phyloP scores from a whole-genome alignment of 2,329 filamentous ascomycete genomes.

The Neofusicoccum umdonicola region DNA sequence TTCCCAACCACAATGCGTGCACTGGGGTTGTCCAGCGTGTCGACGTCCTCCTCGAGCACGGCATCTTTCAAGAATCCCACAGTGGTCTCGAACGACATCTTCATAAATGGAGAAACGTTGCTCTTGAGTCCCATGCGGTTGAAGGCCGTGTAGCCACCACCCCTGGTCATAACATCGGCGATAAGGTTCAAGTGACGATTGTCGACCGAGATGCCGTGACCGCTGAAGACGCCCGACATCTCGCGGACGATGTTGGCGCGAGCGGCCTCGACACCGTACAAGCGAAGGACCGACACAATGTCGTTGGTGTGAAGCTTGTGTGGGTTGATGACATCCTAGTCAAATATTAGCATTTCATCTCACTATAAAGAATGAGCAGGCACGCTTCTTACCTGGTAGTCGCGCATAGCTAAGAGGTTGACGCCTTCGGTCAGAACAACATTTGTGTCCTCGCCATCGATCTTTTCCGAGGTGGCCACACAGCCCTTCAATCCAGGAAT shows the following conservation, averaged over 20 bases:
- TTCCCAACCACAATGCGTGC: constrained; percentile 84
- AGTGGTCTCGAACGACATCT: constrained; percentile 99
- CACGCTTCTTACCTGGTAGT: constrained; percentile 51
- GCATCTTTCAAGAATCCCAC: constrained; percentile 91
- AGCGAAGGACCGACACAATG: constrained; percentile 75
- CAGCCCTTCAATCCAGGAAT: constrained; percentile 75
- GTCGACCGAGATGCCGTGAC: constrained; percentile 91
- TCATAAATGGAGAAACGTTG: constrained; percentile 88
- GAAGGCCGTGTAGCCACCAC: constrained; percentile 85
- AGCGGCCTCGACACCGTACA: constrained; percentile 92
- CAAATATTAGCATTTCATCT: too few relatives aligned
- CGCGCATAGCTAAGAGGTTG: constrained; percentile 88
- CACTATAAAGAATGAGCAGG: too few relatives aligned
- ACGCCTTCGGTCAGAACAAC: constrained; percentile 76
- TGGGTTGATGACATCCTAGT: constrained; percentile 74
- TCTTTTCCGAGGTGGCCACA: constrained; percentile 58
- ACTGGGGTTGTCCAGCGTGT: constrained; percentile 81
- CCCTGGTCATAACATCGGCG: constrained; percentile 95
- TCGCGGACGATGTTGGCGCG: constrained; percentile 84
- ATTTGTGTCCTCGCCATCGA: constrained; percentile 45
- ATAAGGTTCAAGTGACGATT: constrained; percentile 92
- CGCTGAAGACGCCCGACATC: constrained; percentile 78
- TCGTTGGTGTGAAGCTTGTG: constrained; percentile 89
- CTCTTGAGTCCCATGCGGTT: constrained; percentile 84
- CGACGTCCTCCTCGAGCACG: constrained; percentile 83